Percentiles rank a stretch among this genome's conserved stretches.
These are phyloP conservation scores for Brassica nigra DNA, from an alignment of 345 rosid species.

Conservation along the genomic window DNA sequence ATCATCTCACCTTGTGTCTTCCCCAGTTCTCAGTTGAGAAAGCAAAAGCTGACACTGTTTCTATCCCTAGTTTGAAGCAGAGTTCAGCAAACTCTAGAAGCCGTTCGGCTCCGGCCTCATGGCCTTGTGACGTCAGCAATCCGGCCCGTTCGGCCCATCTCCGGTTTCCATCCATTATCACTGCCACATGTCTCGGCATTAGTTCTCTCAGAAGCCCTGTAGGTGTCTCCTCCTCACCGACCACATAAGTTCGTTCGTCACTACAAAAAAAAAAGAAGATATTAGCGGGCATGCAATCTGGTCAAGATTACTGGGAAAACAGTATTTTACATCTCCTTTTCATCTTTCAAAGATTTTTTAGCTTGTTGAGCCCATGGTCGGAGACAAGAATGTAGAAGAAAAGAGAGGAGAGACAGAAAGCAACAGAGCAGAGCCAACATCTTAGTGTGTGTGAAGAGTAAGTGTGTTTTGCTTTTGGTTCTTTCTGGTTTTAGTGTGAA, in stretches of 20 bases:
- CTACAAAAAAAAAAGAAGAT: slow-evolving; percentile 18
- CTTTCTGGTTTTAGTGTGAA: too few relatives aligned
- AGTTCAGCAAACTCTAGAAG: slow-evolving; percentile 46
- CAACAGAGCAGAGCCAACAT: slow-evolving; percentile 14
- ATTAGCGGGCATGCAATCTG: background rate
- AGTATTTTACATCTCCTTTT: slow-evolving; percentile 4
- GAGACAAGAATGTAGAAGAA: background rate
- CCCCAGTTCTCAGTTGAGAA: slow-evolving; percentile 76
- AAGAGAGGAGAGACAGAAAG: slow-evolving; percentile 6
- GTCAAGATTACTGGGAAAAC: background rate
- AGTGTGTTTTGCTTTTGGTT: background rate
- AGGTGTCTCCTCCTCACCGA: slow-evolving; percentile 29
- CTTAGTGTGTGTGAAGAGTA: background rate
- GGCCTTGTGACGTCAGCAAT: slow-evolving; percentile 51
- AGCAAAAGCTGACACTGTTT: slow-evolving; percentile 72
- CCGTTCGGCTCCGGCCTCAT: slow-evolving; percentile 61
- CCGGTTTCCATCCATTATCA: slow-evolving; percentile 80
- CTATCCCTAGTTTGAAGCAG: slow-evolving; percentile 54
- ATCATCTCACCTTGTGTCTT: slow-evolving; percentile 53
- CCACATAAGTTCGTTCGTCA: background rate
- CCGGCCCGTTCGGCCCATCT: slow-evolving; percentile 70
- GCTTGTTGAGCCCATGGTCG: background rate
- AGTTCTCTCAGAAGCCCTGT: slow-evolving; percentile 36
- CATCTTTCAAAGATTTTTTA: background rate
- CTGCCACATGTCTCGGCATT: slow-evolving; percentile 78